Conservation (phyloP, 768 basidiomycete genomes). For the Lentinula raphanica region DNA sequence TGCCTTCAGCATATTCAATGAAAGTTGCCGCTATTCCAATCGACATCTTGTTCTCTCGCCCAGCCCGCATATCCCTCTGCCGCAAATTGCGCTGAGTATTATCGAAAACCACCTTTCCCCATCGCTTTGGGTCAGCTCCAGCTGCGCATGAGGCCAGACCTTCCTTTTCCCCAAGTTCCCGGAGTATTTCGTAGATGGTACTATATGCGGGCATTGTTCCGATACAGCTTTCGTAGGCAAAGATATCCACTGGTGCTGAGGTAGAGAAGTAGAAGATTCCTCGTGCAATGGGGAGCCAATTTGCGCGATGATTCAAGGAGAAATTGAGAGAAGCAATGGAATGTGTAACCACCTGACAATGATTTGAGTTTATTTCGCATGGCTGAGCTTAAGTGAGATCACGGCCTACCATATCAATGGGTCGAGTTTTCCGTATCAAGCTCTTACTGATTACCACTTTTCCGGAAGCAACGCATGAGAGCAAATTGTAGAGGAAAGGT, state of each 20-base stretch:
- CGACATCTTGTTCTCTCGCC: constrained; percentile 21
- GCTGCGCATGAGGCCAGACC: constrained; percentile 7
- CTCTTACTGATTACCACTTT: background rate
- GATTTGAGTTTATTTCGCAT: background rate
- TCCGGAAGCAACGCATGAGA: background rate
- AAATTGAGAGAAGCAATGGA: constrained; percentile 9
- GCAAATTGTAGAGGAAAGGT: background rate
- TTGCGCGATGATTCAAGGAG: constrained; percentile 14
- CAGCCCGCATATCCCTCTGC: constrained; percentile 23
- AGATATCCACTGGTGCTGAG: constrained; percentile 10
- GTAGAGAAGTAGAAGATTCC: constrained; percentile 16
- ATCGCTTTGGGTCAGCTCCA: constrained; percentile 12
- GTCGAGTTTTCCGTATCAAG: constrained; percentile 1
- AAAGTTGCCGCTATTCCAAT: constrained; percentile 24
- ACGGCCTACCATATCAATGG: background rate
- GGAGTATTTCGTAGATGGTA: constrained; percentile 14
- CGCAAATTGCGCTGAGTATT: constrained; percentile 25
- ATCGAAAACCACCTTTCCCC: constrained; percentile 18
- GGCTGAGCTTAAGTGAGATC: background rate
- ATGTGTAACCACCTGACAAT: constrained; percentile 15
- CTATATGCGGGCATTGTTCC: constrained; percentile 14
- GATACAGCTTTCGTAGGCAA: constrained; percentile 10
- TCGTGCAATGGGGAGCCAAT: constrained; percentile 15
- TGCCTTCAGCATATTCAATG: constrained; percentile 9
- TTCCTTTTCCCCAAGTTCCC: constrained; percentile 18